Base-by-base conservation (phyloP, 1,139 yeast genomes). In the Pichia sp. region DNA sequence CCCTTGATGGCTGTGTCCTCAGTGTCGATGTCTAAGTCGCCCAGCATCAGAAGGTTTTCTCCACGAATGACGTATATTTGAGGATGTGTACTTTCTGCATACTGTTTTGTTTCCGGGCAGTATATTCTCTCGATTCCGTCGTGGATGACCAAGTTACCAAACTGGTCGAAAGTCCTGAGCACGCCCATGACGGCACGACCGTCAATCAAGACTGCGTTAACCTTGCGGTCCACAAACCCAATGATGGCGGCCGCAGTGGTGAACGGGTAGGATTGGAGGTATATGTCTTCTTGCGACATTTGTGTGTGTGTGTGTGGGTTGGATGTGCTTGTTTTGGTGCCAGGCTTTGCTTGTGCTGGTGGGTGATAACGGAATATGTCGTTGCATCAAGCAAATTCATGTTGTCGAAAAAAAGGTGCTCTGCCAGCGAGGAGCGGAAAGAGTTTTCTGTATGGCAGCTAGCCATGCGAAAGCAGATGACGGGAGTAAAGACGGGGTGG, bases 211-310 rank as follows among this genome's bases (percentile, higher is more conserved):
- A 90, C 79, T 8, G 90, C 96, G 64, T 90, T 85, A 44, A 90
- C 86, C 65, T 85, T 85, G 70, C 96, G 82, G 70, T 93, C 98
- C 23, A 93, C 96, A 19, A 95, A 86, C 31, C 96, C 97, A 47
- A 93, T 90, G 54, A 93, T 82, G 32, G 97, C 96, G 1, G 98
- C 98, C 0, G 97, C 96, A 0, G 99, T 93, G 53, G 98, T 93
- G 74, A 92, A 93, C 34, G 95, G 90, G 66, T 85, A 89, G 61
- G 95, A 78, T 65, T 80, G 84, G 58, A 81, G 71, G 65, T 81
- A 81, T 58, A 81, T 72, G 63, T 81, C 72, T 55, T 70, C 72
- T 29, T 58, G 60, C 6, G 59, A 57, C 60, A 59, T 57, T 2
- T 42, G 30, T 7, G 13, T 42, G 15, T 34, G 8, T 6, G n/a